Evolutionary conservation across 306 rosid species (phyloP), one percentile per base, ranked within the genome.

Genomic region (Sicyos baderoa): DNA sequence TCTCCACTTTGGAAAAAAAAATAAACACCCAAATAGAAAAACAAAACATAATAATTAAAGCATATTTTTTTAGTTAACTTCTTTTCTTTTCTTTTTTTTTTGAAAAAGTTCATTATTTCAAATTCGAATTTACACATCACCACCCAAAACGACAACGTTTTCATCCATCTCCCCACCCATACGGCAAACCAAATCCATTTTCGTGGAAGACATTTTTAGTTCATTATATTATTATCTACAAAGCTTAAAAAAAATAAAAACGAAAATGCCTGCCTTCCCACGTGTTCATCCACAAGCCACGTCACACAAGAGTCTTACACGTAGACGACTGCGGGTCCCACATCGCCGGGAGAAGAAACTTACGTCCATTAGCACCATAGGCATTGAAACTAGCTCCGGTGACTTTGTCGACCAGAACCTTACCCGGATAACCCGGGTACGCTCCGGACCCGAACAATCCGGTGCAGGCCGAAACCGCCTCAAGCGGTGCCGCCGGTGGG

Each of bases 341-440:
- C 98, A 93, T 93, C 16, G 96, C 98, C 0, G 98, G 98, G 49
- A 93, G 21, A 0, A 93, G 77, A 9, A 19, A 93, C 81, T 54
- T 89, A 21, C 97, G 59, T 12, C 97, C 98, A 13, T 82, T 86
- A 0, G 40, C 78, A 9, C 98, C 97, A 15, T 81, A 10, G 1
- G 90, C 98, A 60, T 93, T 93, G 79, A 76, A 93, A 71, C 98
- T 89, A 29, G 97, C 89, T 11, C 97, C 97, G 5, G 72, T 76
- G 0, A 18, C 62, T 72, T 79, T 82, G 5, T 93, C 98, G 55
- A 76, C 85, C 4, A 89, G 27, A 0, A 69, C 83, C 78, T 55
- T 73, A 47, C 98, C 98, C 72, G 98, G 94, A 1, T 93, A 67
- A 0, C 98, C 98, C 40, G 98, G 91, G 12, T 93, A 93, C 0